Base-by-base conservation (phyloP, 345 rosid species). In the Gynandropsis gynandra region DNA sequence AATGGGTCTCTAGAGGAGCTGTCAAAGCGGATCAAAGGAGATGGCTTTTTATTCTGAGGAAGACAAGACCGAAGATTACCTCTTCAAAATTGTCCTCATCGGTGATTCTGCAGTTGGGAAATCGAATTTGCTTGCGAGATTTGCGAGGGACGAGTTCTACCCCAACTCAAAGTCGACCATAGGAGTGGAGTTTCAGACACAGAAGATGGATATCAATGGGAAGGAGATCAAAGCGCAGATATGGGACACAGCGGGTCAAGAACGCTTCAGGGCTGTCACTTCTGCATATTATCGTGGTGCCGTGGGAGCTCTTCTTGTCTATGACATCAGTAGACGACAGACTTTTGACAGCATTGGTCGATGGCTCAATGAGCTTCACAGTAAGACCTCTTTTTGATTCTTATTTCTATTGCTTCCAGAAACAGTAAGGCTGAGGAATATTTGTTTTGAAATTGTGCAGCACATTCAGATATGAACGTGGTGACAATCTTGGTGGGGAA, bases 211-310 rank as follows among this genome's bases (percentile, higher is more conserved):
- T 74, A 87, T 90, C 18, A 80, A 82, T 6, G 96, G 95, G 1
- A 90, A 84, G 70, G 98, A 87, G 77, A 56, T 87, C 69, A 87
- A 90, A 69, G 96, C 96, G 4, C 98, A 90, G 72, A 87, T 90
- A 63, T 90, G 98, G 98, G 98, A 90, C 65, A 90, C 96, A 21
- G 98, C 98, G 6, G 98, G 98, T 64, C 98, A 90, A 76, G 96
- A 90, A 66, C 89, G 98, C 52, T 87, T 90, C 61, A 80, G 98
- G 63, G 98, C 98, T 47, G 96, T 90, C 43, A 90, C 96, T 37
- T 87, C 96, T 54, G 96, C 98, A 8, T 90, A 90, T 58, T 90
- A 90, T 68, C 68, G 98, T 52, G 98, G 98, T 60, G 96, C 98
- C 11, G 98, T 90, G 17, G 98, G 98, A 62, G 98, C 98, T 61